Conservation (phyloP, 108 stramenopile genomes). For the Chaetoceros muelleri region DNA sequence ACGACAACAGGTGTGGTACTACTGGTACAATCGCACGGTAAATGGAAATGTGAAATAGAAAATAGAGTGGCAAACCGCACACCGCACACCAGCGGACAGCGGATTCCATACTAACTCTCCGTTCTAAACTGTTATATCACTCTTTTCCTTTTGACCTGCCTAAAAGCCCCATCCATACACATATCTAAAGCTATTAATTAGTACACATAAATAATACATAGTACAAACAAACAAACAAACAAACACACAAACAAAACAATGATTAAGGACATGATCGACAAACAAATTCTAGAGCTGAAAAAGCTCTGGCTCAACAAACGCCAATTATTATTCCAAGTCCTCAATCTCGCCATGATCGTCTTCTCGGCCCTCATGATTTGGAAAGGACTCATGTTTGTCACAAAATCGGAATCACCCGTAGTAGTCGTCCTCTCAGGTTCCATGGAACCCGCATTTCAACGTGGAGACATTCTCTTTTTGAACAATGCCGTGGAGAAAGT, state of each 20-base stretch:
- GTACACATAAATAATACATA: no score
- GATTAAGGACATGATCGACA: conserved; percentile 83
- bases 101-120: no score
- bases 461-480: conserved; percentile 98
- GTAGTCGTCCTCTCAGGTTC: conserved; percentile 96
- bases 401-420: conserved; percentile 95
- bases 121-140: no score
- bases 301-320: conserved; percentile 99
- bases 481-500: conserved; percentile 92
- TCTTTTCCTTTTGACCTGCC: no score
- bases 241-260: no score
- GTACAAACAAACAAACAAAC: no score
- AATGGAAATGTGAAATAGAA: no score
- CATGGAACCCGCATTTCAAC: conserved; percentile 99
- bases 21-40: no score
- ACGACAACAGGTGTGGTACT: no score
- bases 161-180: no score
- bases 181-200: background rate
- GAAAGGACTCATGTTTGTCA: conserved; percentile 97
- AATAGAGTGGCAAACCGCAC: no score
- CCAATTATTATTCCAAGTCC: conserved; percentile 85
- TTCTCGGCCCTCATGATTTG: conserved; percentile 99
- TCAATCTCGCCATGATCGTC: conserved; percentile 99
- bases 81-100: no score
- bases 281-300: conserved; percentile 92